phyloP scores from a whole-genome alignment of 805 yeast genomes.

The Torulaspora gathmanii region DNA sequence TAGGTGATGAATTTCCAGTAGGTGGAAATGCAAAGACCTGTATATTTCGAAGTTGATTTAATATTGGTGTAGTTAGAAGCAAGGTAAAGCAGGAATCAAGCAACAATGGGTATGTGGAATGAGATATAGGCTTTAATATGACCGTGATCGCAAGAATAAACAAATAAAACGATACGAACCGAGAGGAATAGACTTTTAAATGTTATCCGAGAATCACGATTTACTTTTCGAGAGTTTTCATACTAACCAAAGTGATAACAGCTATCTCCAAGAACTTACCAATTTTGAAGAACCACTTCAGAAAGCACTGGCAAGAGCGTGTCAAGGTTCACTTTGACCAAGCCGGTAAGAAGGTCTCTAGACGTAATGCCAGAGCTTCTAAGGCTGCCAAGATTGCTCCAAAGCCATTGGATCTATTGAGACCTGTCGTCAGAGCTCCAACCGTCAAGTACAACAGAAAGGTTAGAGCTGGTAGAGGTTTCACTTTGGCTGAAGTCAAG shows the following conservation, averaged over 20 bases:
- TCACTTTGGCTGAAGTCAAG: constrained; percentile 95
- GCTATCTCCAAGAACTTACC: constrained; percentile 99
- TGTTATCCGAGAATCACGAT: not conserved
- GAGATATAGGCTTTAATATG: not conserved
- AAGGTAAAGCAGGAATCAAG: constrained; percentile 34
- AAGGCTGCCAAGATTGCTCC: constrained; percentile 96
- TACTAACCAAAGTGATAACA: constrained; percentile 34
- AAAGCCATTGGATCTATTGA: constrained; percentile 91
- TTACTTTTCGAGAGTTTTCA: not conserved
- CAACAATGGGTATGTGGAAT: constrained; percentile 42
- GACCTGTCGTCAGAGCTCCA: constrained; percentile 99
- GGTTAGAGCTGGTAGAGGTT: constrained; percentile 99
- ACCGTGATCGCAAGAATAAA: not conserved
- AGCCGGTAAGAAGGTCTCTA: constrained; percentile 98
- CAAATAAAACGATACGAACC: not conserved
- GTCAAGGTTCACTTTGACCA: constrained; percentile 99
- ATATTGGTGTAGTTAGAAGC: constrained; percentile 1
- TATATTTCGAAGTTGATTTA: constrained; percentile 1
- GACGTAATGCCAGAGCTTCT: constrained; percentile 90
- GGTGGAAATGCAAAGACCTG: constrained; percentile 1
- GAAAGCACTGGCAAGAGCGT: constrained; percentile 99
- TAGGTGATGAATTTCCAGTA: not conserved
- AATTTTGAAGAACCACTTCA: constrained; percentile 98
- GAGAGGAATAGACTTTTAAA: not conserved
- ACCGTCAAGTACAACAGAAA: constrained; percentile 98